phyloP scores from a whole-genome alignment of 139 green algal genomes.

The Mesotaenium endlicherianum region DNA sequence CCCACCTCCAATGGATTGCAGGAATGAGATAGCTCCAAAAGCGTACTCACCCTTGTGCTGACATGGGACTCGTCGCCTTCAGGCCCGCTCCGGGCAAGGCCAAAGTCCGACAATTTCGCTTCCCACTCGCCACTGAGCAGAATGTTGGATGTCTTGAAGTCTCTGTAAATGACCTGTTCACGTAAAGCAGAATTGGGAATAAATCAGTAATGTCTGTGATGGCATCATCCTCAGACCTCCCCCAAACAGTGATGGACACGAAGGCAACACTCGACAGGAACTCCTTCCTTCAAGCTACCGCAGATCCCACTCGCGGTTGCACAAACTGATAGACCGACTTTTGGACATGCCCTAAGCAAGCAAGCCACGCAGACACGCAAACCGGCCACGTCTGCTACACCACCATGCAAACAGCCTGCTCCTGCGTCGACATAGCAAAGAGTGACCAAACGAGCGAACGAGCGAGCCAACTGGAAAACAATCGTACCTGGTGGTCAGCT shows the following conservation, averaged over 20 bases:
- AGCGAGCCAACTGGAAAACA: not conserved
- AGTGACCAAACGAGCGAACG: not conserved
- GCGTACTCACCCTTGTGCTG: constrained; percentile 32
- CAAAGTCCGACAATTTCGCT: constrained; percentile 60
- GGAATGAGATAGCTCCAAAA: not conserved
- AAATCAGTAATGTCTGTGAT: not conserved
- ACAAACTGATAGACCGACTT: not conserved
- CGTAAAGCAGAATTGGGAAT: not conserved
- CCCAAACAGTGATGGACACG: not conserved
- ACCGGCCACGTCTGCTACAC: not conserved
- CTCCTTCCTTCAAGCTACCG: not conserved
- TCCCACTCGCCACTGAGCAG: constrained; percentile 8
- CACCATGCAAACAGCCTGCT: not conserved
- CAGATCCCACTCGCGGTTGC: not conserved
- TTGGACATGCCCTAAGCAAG: not conserved
- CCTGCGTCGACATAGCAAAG: not conserved
- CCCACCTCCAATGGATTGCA: not conserved
- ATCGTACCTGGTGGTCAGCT: not conserved
- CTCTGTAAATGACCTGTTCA: constrained; percentile 27
- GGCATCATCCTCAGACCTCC: not conserved
- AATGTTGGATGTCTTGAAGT: constrained; percentile 47
- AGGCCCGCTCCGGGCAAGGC: constrained; percentile 46
- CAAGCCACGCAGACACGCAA: not conserved
- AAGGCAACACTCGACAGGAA: not conserved
- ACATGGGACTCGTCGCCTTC: constrained; percentile 47